Evolutionary conservation across 192 early-diverging fungal genomes (phyloP).

Genomic region (Podila clonocystis): DNA sequence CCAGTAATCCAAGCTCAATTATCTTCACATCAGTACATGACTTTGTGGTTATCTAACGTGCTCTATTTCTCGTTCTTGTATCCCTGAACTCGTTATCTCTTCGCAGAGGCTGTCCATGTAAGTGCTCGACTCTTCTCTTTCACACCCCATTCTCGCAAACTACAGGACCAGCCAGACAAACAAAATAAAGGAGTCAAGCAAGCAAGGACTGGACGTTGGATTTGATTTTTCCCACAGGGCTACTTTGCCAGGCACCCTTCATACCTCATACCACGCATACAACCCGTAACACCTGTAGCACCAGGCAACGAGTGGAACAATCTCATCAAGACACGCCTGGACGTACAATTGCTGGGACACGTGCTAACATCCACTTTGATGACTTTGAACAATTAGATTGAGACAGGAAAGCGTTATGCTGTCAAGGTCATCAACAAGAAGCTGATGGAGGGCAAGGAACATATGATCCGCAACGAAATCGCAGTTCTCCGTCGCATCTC

Average conservation of each 20-base stretch:
- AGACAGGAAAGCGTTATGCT: conserved; percentile 76
- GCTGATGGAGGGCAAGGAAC: conserved; percentile 73
- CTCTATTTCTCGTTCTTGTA: conserved; percentile 9
- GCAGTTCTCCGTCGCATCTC: conserved; percentile 74
- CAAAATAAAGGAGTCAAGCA: too few species aligned
- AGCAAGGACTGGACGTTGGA: too few species aligned
- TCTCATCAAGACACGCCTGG: too few species aligned
- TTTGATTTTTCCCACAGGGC: too few species aligned
- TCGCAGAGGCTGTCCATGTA: conserved; percentile 65
- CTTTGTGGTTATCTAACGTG: not conserved
- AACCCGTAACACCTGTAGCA: not conserved
- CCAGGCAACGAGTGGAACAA: too few species aligned
- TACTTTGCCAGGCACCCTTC: too few species aligned
- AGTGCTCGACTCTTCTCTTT: conserved; percentile 14
- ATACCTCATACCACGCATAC: too few species aligned
- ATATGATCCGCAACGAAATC: conserved; percentile 81
- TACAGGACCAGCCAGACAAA: too few species aligned
- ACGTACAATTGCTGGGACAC: too few species aligned
- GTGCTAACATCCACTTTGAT: not conserved
- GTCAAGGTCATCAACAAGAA: conserved; percentile 86
- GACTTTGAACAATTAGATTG: conserved; percentile 53
- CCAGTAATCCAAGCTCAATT: not conserved
- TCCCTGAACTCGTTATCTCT: not conserved
- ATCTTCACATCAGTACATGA: not conserved
- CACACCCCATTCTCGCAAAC: not conserved